Conservation (phyloP, 2,329 filamentous ascomycete genomes). For the Aureobasidium pullulans region DNA sequence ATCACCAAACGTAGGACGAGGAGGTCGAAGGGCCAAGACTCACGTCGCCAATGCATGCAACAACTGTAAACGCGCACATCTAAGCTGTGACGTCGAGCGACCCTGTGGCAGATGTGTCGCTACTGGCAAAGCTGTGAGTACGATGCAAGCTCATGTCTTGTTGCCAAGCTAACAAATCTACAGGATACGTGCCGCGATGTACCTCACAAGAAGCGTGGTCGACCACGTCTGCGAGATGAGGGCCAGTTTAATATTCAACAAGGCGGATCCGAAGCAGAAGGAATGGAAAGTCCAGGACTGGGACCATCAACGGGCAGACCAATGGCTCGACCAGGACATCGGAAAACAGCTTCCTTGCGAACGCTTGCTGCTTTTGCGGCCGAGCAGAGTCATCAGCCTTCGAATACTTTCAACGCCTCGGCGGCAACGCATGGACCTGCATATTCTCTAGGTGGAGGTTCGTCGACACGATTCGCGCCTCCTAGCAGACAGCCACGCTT, state of each 20-base stretch:
- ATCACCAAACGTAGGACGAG: constrained; percentile 14
- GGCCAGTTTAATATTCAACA: constrained; percentile 13
- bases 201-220: constrained; percentile 76
- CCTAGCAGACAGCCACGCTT: neutral
- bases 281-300: neutral
- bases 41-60: constrained; percentile 81
- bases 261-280: neutral
- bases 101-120: constrained; percentile 71
- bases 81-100: constrained; percentile 59
- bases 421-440: neutral
- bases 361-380: constrained; percentile 22
- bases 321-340: constrained; percentile 21
- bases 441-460: neutral
- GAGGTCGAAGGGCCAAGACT: constrained; percentile 37
- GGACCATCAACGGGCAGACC: constrained; percentile 15
- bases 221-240: constrained; percentile 69
- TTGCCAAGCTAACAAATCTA: neutral
- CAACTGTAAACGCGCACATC: constrained; percentile 77
- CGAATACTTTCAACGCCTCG: neutral
- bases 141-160: neutral
- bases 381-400: neutral
- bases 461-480: neutral
- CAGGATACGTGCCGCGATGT: constrained; percentile 76
- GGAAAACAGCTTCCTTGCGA: constrained; percentile 27
- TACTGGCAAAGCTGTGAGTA: constrained; percentile 60